A percentile compares a stretch with the other conserved stretches of the same genome.
Conservation (phyloP, 2,329 filamentous ascomycete genomes). For the Didymella pomorum region DNA sequence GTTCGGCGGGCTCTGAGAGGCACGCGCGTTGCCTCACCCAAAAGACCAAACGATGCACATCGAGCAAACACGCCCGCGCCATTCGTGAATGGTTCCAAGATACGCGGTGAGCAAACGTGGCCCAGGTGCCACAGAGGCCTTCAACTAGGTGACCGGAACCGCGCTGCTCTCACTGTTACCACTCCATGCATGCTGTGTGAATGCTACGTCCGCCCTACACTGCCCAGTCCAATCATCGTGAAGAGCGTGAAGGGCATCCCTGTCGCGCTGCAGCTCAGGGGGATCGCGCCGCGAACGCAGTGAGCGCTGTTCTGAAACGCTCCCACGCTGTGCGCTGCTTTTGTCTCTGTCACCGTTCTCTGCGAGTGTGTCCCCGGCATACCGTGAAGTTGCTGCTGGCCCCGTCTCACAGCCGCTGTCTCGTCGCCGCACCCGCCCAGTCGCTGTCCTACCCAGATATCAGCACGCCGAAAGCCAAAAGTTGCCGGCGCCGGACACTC, state of each 20-base stretch:
- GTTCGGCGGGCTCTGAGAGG: neutral
- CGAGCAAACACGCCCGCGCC: slow-evolving; percentile 1
- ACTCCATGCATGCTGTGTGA: slow-evolving; percentile 4
- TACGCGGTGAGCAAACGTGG: neutral
- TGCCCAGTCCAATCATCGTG: slow-evolving; percentile 8
- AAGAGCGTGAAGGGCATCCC: slow-evolving; percentile 11
- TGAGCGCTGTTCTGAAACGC: slow-evolving; percentile 8
- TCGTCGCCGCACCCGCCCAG: slow-evolving; percentile 12
- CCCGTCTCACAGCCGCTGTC: neutral
- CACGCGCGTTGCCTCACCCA: neutral
- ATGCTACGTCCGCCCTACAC: slow-evolving; percentile 10
- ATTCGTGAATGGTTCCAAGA: neutral
- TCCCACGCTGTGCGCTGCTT: slow-evolving; percentile 7
- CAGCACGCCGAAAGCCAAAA: slow-evolving; percentile 14
- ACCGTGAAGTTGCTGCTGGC: neutral
- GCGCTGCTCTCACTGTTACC: neutral
- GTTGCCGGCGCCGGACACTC: slow-evolving; percentile 6
- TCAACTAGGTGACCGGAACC: neutral
- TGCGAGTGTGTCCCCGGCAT: neutral
- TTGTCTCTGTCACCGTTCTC: slow-evolving; percentile 3
- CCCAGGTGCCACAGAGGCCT: neutral
- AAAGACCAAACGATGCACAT: neutral
- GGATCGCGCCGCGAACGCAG: slow-evolving; percentile 9
- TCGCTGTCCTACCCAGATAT: slow-evolving; percentile 6
- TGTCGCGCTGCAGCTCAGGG: slow-evolving; percentile 20